Percentiles rank a stretch among this genome's conserved stretches.
These are phyloP conservation scores for Fusarium tricinctum DNA, from an alignment of 2,329 filamentous ascomycete genomes.

Conservation along the genomic window DNA sequence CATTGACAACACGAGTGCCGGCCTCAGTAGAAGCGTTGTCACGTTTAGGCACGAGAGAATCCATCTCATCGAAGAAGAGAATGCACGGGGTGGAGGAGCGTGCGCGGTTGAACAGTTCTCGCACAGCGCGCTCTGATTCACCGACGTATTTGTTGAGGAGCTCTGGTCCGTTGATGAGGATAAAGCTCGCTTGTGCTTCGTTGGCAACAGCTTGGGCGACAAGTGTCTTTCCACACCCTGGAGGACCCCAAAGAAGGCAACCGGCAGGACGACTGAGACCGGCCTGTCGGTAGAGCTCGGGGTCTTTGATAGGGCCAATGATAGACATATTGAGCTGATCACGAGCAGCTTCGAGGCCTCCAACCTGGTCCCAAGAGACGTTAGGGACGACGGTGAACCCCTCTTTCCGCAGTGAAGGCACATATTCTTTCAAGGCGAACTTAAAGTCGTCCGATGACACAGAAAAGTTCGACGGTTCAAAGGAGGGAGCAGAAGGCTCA, in stretches of 20 bases:
- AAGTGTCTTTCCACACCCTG: slow-evolving; percentile 96
- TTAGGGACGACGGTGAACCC: slow-evolving; percentile 95
- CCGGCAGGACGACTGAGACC: slow-evolving; percentile 87
- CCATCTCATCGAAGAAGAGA: slow-evolving; percentile 97
- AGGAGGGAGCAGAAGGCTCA: background rate
- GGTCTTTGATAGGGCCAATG: slow-evolving; percentile 88
- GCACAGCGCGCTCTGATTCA: slow-evolving; percentile 92
- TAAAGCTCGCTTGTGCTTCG: slow-evolving; percentile 96
- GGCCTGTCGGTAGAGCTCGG: slow-evolving; percentile 80
- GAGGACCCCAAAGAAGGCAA: slow-evolving; percentile 95
- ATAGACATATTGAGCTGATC: slow-evolving; percentile 87
- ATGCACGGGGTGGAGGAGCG: slow-evolving; percentile 90
- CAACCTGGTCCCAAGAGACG: slow-evolving; percentile 93
- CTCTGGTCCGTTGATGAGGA: slow-evolving; percentile 96
- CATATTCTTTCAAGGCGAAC: slow-evolving; percentile 74
- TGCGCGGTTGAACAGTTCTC: slow-evolving; percentile 91
- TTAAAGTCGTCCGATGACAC: slow-evolving; percentile 71
- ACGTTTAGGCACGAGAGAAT: slow-evolving; percentile 88
- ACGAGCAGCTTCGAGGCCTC: slow-evolving; percentile 83
- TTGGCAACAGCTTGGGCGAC: slow-evolving; percentile 97
- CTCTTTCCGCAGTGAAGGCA: slow-evolving; percentile 81
- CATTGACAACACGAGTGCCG: slow-evolving; percentile 91
- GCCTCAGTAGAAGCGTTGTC: slow-evolving; percentile 85
- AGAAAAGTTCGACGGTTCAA: slow-evolving; percentile 9
- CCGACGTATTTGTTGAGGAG: slow-evolving; percentile 98